Conservation (phyloP, 805 yeast species). For the Wickerhamomyces subpelliculosus region DNA sequence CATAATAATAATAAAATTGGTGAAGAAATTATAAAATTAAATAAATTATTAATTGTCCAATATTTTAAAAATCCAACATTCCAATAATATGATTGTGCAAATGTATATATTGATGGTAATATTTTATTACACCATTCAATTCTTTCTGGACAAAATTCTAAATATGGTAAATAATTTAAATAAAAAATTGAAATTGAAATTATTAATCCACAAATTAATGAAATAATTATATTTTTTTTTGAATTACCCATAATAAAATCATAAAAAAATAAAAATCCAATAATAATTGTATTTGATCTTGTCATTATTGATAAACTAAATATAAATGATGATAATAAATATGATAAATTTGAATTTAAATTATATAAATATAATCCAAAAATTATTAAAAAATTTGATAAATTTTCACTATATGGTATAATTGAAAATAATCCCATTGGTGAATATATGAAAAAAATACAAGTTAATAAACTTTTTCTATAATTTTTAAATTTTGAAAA, state of each 20-base stretch:
- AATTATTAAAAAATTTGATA: slow-evolving; percentile 55
- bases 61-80: slow-evolving; percentile 71
- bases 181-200: slow-evolving; percentile 39
- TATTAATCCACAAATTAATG: slow-evolving; percentile 50
- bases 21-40: slow-evolving; percentile 69
- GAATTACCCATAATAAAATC: slow-evolving; percentile 36
- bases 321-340: slow-evolving; percentile 22
- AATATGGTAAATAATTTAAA: slow-evolving; percentile 49
- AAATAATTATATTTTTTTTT: slow-evolving; percentile 6
- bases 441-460: slow-evolving; percentile 48
- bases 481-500: slow-evolving; percentile 20
- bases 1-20: slow-evolving; percentile 54
- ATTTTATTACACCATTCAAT: slow-evolving; percentile 69
- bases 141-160: slow-evolving; percentile 57
- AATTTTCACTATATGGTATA: slow-evolving; percentile 70
- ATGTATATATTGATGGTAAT: slow-evolving; percentile 57
- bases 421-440: slow-evolving; percentile 79
- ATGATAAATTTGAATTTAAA: slow-evolving; percentile 11
- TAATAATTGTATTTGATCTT: slow-evolving; percentile 68
- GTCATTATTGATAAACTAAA: slow-evolving; percentile 54
- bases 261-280: slow-evolving; percentile 59
- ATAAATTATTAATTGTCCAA: slow-evolving; percentile 77
- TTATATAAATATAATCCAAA: slow-evolving; percentile 49
- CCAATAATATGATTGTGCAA: slow-evolving; percentile 82
- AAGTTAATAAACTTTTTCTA: slow-evolving; percentile 18